Evolutionary conservation across 495 filamentous ascomycete species (phyloP), one percentile per base, ranked within the genome.

Genomic region (Parmelia sp.): DNA sequence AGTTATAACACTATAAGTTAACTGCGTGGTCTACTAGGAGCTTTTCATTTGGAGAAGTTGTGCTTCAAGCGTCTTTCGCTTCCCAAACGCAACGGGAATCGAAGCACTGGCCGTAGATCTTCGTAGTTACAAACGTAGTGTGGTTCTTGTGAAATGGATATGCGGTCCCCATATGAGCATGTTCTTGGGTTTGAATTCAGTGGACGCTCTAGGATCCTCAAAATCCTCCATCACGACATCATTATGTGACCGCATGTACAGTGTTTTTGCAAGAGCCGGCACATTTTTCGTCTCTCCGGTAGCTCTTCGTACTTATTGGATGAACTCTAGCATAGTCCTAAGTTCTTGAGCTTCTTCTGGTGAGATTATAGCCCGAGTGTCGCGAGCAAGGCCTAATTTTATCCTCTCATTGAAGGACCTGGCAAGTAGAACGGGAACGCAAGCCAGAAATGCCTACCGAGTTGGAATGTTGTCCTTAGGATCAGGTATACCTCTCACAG

Each of bases 271-370:
- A 49, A 72, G 58, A 44, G 64, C 63, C 27, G 63, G 55, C 37
- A 72, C 71, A 37, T 63, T 61, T 42, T 55, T 25, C 1, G 67
- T 62, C 71, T 70, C 23, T 61, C 66, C 27, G 70, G 71, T 35
- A 60, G 61, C 40, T 39, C 45, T 60, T 72, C 71, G 36, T 65
- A 70, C 14, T 42, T 63, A 42, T 61, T 65, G 21, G 61, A 35
- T n/a, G 51, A n/a, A 49, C 42, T 67, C 64, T 21, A 47, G 62
- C 25, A 21, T 39, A 11, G 42, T 62, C 15, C 60, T 45, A 36
- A 60, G 65, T n/a, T 67, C 45, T 25, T 67, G 66, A n/a, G 58
- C 31, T 58, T 69, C 58, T 53, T 69, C 70, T 29, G 58, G 58
- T 27, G 67, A 62, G 21, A 69, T 64, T 42, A 72, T 69, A 23